A percentile compares a stretch with the other conserved stretches of the same genome.
These are phyloP conservation scores for Melaleuca alternifolia DNA, from an alignment of 345 rosid genomes.

Conservation along the genomic window DNA sequence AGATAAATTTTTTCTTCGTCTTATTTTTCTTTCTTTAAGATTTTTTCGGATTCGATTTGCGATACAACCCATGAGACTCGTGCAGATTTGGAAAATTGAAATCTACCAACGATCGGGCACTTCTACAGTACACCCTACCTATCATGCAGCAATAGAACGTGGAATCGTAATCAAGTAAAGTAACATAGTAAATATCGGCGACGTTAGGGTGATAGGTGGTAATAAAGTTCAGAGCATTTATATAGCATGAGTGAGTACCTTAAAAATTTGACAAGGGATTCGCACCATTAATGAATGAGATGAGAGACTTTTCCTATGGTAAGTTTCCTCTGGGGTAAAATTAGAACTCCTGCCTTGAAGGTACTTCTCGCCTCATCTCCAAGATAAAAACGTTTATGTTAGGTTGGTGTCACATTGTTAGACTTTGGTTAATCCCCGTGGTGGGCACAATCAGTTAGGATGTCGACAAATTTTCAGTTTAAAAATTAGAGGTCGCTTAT, in stretches of 20 bases:
- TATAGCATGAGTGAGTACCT: neutral
- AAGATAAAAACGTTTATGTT: neutral
- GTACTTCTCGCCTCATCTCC: neutral
- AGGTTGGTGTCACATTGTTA: neutral
- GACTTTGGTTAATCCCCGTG: neutral
- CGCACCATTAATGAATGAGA: neutral
- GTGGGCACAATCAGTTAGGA: neutral
- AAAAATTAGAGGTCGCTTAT: neutral
- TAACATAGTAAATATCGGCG: neutral
- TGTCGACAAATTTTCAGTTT: neutral
- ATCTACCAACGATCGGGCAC: neutral
- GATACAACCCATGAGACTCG: too few species aligned
- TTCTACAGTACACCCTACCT: neutral
- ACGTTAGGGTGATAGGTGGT: accelerated
- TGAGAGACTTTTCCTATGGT: too few species aligned
- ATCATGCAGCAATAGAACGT: neutral
- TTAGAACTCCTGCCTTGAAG: neutral
- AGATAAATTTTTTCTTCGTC: too few species aligned
- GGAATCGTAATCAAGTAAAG: neutral
- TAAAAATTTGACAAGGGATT: neutral
- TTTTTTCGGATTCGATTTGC: too few species aligned
- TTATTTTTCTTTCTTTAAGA: too few species aligned
- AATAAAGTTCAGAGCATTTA: neutral
- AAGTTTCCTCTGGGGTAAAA: neutral
- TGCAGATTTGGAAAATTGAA: too few species aligned